phyloP scores from a whole-genome alignment of 257 asterid genomes.

The Rhazya stricta region DNA sequence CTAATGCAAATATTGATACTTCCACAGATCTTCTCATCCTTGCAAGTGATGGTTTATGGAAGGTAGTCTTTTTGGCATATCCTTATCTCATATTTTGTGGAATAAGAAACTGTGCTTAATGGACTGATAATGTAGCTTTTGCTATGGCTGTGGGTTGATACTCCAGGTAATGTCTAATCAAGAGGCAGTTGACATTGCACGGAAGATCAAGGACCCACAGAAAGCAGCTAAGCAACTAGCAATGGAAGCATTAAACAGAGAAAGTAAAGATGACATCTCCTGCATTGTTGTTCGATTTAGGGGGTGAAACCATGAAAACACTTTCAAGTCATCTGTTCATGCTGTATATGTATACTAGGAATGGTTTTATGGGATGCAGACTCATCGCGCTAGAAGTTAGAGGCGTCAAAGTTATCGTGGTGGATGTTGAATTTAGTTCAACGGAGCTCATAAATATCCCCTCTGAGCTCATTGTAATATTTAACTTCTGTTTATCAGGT shows the following conservation, averaged over 20 bases:
- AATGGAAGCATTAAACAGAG: conserved; percentile 63
- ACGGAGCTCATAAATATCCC: conserved; percentile 16
- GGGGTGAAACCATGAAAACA: conserved; percentile 26
- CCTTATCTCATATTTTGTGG: not conserved
- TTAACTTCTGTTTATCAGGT: conserved; percentile 17
- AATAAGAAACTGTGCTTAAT: not conserved
- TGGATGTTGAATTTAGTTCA: conserved; percentile 11
- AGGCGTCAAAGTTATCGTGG: conserved; percentile 22
- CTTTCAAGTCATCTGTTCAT: not conserved
- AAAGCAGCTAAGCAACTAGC: conserved; percentile 84
- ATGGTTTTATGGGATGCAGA: conserved; percentile 8
- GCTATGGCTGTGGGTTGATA: not conserved
- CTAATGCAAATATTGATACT: conserved; percentile 44
- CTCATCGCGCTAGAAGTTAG: conserved; percentile 17
- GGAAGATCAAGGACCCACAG: conserved; percentile 70
- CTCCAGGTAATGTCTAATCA: conserved; percentile 84
- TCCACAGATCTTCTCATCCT: conserved; percentile 73
- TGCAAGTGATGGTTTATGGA: conserved; percentile 95
- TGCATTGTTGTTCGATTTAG: conserved; percentile 79
- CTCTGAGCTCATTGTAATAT: conserved; percentile 22
- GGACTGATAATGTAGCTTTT: conserved; percentile 4
- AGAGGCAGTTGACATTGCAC: conserved; percentile 79
- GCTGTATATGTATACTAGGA: conserved; percentile 31
- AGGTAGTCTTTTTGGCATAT: conserved; percentile 34
- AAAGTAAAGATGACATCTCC: conserved; percentile 88